Percentiles rank a stretch among this genome's conserved stretches.
Evolutionary conservation across 1,139 yeast genomes (phyloP).

Genomic region (Arxiozyma slooffiae): DNA sequence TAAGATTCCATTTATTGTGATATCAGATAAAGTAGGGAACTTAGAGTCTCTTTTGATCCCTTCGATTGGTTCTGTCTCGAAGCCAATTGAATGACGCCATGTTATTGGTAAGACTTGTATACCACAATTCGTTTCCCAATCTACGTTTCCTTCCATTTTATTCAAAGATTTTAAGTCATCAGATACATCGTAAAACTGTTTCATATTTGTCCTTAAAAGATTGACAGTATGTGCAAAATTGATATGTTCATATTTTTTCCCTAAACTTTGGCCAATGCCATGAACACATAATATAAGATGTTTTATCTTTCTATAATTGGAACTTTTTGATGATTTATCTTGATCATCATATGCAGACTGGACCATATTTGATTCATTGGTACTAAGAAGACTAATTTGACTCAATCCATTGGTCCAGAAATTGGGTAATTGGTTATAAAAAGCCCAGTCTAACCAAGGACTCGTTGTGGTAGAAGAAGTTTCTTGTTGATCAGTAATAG

Average conservation of each 20-base stretch:
- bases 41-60: slow-evolving; percentile 21
- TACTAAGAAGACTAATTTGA: slow-evolving; percentile 31
- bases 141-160: slow-evolving; percentile 19
- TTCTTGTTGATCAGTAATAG: not conserved
- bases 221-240: slow-evolving; percentile 84
- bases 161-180: slow-evolving; percentile 34
- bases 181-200: slow-evolving; percentile 43
- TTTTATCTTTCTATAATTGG: slow-evolving; percentile 46
- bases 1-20: slow-evolving; percentile 72
- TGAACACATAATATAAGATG: slow-evolving; percentile 81
- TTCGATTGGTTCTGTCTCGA: slow-evolving; percentile 39
- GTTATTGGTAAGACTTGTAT: slow-evolving; percentile 71
- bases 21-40: slow-evolving; percentile 58
- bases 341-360: slow-evolving; percentile 45
- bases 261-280: slow-evolving; percentile 88
- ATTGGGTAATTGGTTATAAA: slow-evolving; percentile 6
- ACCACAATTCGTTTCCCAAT: slow-evolving; percentile 39
- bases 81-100: slow-evolving; percentile 66
- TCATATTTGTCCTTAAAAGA: slow-evolving; percentile 55
- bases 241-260: slow-evolving; percentile 67
- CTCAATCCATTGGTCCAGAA: not conserved
- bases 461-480: not conserved
- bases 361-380: slow-evolving; percentile 16
- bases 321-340: slow-evolving; percentile 25
- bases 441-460: slow-evolving; percentile 5